These are phyloP conservation scores for Exophiala sp. DNA, from an alignment of 2,329 filamentous ascomycete species.

Conservation along the genomic window DNA sequence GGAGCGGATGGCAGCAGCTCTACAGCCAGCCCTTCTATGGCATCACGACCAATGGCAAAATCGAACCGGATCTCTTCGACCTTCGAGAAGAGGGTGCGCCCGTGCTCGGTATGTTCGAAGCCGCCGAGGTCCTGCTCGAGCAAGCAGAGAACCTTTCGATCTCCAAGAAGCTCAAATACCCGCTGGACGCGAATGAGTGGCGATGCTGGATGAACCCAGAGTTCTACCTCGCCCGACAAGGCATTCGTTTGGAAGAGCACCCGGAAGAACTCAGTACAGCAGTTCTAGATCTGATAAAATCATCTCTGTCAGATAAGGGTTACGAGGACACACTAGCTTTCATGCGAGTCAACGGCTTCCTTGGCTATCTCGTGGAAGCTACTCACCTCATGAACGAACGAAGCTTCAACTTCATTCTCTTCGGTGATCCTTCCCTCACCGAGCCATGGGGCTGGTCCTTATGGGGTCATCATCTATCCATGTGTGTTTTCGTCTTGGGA, in stretches of 20 bases:
- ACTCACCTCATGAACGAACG: neutral
- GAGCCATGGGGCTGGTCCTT: no score
- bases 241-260: conserved; percentile 5
- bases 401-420: conserved; percentile 2
- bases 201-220: conserved; percentile 10
- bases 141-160: neutral
- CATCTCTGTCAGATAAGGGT: neutral
- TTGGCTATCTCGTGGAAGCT: neutral
- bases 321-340: neutral
- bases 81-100: neutral
- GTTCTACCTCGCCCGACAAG: conserved; percentile 1
- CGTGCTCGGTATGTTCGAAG: neutral
- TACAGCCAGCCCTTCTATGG: neutral
- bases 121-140: neutral
- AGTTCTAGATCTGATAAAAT: neutral
- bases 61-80: neutral
- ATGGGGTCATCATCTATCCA: no score
- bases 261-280: neutral
- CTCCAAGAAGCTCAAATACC: neutral
- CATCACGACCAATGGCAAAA: neutral
- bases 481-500: no score
- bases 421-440: no score
- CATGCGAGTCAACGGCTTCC: conserved; percentile 3
- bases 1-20: neutral
- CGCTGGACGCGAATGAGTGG: conserved; percentile 1